Conservation (phyloP, 176 grass and related monocot genomes). For the Carex scoparia region DNA sequence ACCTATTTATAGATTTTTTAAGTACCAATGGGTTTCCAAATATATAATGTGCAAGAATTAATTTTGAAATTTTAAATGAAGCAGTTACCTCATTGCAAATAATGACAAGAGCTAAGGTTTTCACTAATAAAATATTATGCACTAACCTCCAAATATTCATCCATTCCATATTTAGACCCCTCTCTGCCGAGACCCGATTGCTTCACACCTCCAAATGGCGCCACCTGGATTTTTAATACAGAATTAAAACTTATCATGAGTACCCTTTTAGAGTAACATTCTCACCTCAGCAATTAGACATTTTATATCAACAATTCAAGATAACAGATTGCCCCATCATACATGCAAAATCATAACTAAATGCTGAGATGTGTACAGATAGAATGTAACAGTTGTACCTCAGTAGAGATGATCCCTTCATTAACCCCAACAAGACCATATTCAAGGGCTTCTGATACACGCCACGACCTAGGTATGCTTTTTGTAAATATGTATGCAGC, state of each 20-base stretch:
- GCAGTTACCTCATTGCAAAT: conserved; percentile 4
- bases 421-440: conserved; percentile 93
- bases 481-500: conserved; percentile 95
- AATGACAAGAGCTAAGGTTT: not conserved
- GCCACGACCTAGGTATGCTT: conserved; percentile 85
- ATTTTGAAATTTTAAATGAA: not conserved
- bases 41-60: not conserved
- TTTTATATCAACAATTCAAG: not conserved
- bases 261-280: not conserved
- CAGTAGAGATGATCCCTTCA: conserved; percentile 88
- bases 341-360: not conserved
- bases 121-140: not conserved
- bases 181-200: conserved; percentile 91
- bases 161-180: conserved; percentile 87
- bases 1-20: not conserved
- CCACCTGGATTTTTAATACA: conserved; percentile 45
- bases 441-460: conserved; percentile 87
- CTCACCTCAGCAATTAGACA: not conserved
- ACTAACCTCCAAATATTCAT: conserved; percentile 85
- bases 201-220: conserved; percentile 86
- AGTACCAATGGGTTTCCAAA: not conserved
- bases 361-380: not conserved
- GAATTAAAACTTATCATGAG: not conserved
- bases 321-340: not conserved
- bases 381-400: conserved; percentile 32